Base-by-base conservation (phyloP, 2,329 filamentous ascomycete genomes). In the Talaromyces sp. region DNA sequence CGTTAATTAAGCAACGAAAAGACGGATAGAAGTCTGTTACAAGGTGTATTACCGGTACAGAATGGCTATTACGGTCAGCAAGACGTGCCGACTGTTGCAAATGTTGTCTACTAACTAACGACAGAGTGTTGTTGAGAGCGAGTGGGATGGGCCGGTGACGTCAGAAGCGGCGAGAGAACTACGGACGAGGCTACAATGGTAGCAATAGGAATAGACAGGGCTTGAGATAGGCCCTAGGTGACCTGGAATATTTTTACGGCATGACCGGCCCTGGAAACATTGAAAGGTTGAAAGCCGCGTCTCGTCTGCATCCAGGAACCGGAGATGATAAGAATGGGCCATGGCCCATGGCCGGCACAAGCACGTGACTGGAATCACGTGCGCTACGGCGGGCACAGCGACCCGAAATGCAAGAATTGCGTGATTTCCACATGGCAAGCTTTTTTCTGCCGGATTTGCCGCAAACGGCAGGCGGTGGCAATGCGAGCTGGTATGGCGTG, bases 321-420 rank as follows among this genome's bases (percentile, higher is more conserved):
- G 7, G 8, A 16, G 23, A 23, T 23, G 2, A 23, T 23, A 23
- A 23, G 23, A 23, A 23, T 23, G 23, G 23, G 23, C 23, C 23
- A 23, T 23, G 23, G 23, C 23, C 23, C 23, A 23, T 23, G 23
- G 23, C 23, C 23, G 57, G 56, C 18, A 8, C 18, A 16, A 47
- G 0, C n/a, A 23, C 40, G 44, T 47, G 44, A 47, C 18, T 47
- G 1, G 3, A 2, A 7, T 40, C 60, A 61, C 60, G 60, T 61
- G 60, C 8, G 51, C 34, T 73, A n/a, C 65, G 67, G 71, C 33
- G 2, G 31, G 14, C 56, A 62, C 51, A 68, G 56, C 5, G 12
- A 66, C 69, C 70, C 33, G 56, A 8, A 28, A 5, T 33, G 73
- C 73, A 75, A 64, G 63, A 71, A 77, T 77, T 72, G 75, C 75